Evolutionary conservation across 257 asterid species (phyloP).

Genomic region (Nicotiana knightiana): DNA sequence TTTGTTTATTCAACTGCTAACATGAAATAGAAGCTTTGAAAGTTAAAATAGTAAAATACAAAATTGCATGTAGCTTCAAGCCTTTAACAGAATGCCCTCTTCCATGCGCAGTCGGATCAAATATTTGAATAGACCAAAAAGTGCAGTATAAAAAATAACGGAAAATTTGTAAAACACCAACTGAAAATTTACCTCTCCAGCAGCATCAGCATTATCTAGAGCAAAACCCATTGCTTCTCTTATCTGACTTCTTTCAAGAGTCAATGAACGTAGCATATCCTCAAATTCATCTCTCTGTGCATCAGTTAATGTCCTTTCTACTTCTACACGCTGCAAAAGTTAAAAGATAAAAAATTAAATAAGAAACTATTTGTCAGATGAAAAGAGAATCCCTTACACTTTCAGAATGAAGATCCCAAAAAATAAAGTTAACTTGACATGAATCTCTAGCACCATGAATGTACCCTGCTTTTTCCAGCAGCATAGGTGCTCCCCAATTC

Average conservation of each 20-base stretch:
- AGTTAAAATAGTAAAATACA: neutral
- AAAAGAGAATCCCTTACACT: neutral
- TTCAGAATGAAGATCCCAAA: too few relatives aligned
- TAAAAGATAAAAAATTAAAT: slow-evolving; percentile 1
- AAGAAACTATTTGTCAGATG: neutral
- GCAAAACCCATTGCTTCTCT: slow-evolving; percentile 95
- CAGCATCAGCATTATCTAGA: slow-evolving; percentile 95
- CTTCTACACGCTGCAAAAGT: slow-evolving; percentile 62
- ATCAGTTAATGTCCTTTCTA: slow-evolving; percentile 75
- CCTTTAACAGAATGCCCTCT: neutral
- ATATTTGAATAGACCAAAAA: neutral
- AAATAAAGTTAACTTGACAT: too few relatives aligned
- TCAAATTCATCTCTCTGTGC: slow-evolving; percentile 95
- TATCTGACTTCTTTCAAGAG: slow-evolving; percentile 80
- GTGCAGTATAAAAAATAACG: neutral
- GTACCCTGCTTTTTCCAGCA: slow-evolving; percentile 88
- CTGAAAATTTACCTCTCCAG: slow-evolving; percentile 72
- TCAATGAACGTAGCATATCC: slow-evolving; percentile 88
- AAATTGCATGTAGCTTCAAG: neutral
- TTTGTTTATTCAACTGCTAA: neutral
- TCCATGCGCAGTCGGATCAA: neutral
- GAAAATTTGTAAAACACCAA: neutral
- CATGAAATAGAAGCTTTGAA: neutral
- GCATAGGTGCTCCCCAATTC: slow-evolving; percentile 83
- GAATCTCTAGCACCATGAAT: neutral